Evolutionary conservation across 2,329 filamentous ascomycete species (phyloP), one percentile per base, ranked within the genome.

Genomic region (Colletotrichum ledebouriae): DNA sequence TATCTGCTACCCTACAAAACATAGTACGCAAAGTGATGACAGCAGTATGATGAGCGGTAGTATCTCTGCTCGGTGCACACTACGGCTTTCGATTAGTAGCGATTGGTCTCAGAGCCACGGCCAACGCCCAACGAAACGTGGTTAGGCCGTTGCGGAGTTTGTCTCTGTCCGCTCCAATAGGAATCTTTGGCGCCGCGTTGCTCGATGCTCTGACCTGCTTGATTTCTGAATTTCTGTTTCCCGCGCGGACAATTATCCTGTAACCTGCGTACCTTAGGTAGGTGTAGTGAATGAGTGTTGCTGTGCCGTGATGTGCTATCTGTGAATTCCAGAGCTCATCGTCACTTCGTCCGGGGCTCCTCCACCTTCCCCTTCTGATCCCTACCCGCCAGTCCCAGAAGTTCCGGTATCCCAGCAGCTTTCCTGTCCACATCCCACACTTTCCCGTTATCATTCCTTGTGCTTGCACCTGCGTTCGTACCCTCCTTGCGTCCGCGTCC

Each of bases 61-160:
- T 25, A 9, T 55, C 50, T 55, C 29, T 29, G 7, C 29, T 29
- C 29, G 7, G 29, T 29, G 7, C 29, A 29, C 2, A 29, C 7
- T 29, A 29, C 6, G 29, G 6, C 29, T 29, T 6, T 29, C 29
- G 29, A 29, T 29, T 9, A 9, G 29, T 9, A 29, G 29, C 29
- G 29, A 2, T 9, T 29, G 29, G 7, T 29, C 29, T 29, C 29
- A 29, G 29, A 37, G n/a, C 29, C 52, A 55, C 22, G 7, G 4
- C n/a, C 52, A 20, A 13, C 52, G 42, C 52, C 52, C 56, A 59
- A 34, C 42, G 41, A 59, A 37, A 47, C 53, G 53, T 67, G 60
- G 47, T 67, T 59, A 67, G 64, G 60, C 64, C 53, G 64, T 59
- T 67, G 33, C 64, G 53, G 34, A 37, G 34, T 41, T 53, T n/a